These are phyloP conservation scores for Pochonia chlamydosporia DNA, from an alignment of 2,329 filamentous ascomycete genomes.

Conservation along the genomic window DNA sequence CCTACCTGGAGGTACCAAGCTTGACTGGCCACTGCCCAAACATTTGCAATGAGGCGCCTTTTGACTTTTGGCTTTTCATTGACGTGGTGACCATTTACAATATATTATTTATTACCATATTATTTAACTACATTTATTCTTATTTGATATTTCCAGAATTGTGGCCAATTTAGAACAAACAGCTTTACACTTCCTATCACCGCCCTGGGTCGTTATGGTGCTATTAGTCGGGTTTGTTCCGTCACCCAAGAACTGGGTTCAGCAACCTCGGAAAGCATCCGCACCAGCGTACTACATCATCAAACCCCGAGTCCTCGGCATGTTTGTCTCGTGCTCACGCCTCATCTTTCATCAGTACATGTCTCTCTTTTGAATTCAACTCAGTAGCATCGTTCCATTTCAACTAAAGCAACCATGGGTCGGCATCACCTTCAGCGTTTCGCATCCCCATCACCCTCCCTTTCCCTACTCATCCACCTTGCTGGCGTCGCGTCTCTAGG, in stretches of 20 bases:
- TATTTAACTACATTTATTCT: no score
- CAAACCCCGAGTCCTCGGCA: neutral
- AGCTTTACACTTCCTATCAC: neutral
- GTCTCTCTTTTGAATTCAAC: neutral
- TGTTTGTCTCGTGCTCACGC: neutral
- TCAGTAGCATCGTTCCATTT: neutral
- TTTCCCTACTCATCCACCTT: conserved; percentile 58
- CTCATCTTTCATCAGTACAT: neutral
- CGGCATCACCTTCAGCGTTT: conserved; percentile 61
- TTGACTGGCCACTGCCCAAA: no score
- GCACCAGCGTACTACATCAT: neutral
- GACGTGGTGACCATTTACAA: no score
- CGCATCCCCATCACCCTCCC: conserved; percentile 55
- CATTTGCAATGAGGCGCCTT: no score
- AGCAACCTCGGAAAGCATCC: conserved; percentile 3
- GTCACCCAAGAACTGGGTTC: neutral
- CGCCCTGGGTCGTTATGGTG: no score
- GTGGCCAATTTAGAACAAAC: no score
- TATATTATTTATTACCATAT: no score
- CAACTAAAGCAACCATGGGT: conserved; percentile 26
- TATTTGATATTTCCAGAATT: no score
- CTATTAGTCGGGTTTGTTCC: neutral
- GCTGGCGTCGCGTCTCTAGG: conserved; percentile 46
- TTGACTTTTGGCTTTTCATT: no score
- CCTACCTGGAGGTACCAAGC: no score